Evolutionary conservation across 176 grass and related monocot species (phyloP).

Genomic region (Oropetium thomaeum): DNA sequence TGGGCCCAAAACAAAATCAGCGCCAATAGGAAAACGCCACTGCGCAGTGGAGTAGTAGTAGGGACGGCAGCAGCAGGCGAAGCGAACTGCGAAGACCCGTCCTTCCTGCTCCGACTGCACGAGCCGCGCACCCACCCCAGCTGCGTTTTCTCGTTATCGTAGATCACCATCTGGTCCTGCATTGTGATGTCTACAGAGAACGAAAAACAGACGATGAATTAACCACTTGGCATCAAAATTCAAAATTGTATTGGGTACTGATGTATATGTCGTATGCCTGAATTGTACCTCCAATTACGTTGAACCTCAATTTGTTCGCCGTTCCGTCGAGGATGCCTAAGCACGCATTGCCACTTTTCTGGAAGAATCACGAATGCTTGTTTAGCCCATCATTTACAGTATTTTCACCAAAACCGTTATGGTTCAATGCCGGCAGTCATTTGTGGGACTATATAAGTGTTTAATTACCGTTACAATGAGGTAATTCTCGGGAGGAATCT

Average conservation of each 20-base stretch:
- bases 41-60: neutral
- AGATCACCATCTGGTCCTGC: constrained; percentile 95
- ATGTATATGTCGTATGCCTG: neutral
- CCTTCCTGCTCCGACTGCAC: constrained; percentile 47
- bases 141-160: constrained; percentile 79
- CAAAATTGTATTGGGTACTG: constrained; percentile 6
- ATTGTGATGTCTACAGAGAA: constrained; percentile 83
- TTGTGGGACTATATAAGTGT: constrained; percentile 15
- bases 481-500: constrained; percentile 96
- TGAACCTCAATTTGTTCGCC: constrained; percentile 55
- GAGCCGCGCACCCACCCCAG: constrained; percentile 72
- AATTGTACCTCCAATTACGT: constrained; percentile 70
- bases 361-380: constrained; percentile 21
- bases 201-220: constrained; percentile 9
- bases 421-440: neutral
- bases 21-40: neutral
- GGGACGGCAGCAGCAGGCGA: neutral
- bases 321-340: constrained; percentile 93
- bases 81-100: neutral
- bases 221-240: no score
- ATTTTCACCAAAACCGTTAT: neutral
- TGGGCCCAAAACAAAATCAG: neutral
- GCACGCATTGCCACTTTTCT: constrained; percentile 91
- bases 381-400: constrained; percentile 25
- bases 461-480: constrained; percentile 89